These are phyloP conservation scores for Cladosporium oxysporum DNA, from an alignment of 2,329 filamentous ascomycete species.

Conservation along the genomic window DNA sequence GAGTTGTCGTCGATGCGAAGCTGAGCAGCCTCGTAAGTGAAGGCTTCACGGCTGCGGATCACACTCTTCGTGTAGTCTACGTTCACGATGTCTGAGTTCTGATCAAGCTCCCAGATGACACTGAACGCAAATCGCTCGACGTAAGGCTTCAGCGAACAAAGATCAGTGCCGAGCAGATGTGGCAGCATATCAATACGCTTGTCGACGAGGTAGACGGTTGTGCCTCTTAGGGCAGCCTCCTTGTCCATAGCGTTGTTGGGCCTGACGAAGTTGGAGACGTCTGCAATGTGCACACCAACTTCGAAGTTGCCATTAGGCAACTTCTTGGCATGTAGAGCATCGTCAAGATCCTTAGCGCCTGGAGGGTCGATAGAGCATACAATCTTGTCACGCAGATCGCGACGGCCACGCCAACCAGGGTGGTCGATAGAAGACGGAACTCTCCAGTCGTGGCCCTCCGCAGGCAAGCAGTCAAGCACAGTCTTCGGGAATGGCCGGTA, in stretches of 20 bases:
- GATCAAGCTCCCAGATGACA: conserved; percentile 74
- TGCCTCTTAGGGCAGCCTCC: conserved; percentile 90
- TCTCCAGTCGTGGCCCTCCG: conserved; percentile 90
- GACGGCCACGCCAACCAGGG: conserved; percentile 81
- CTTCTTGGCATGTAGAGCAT: conserved; percentile 83
- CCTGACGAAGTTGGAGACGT: conserved; percentile 99
- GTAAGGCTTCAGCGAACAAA: conserved; percentile 95
- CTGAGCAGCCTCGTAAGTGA: conserved; percentile 96
- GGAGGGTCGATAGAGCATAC: conserved; percentile 98
- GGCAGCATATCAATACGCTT: conserved; percentile 99
- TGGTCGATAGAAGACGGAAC: conserved; percentile 79
- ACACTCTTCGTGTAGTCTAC: conserved; percentile 96
- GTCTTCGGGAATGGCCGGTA: conserved; percentile 96
- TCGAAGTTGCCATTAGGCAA: conserved; percentile 93
- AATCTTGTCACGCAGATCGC: conserved; percentile 79
- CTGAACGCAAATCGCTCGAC: conserved; percentile 72
- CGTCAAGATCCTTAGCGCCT: conserved; percentile 97
- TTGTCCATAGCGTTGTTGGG: conserved; percentile 96
- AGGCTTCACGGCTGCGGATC: conserved; percentile 93
- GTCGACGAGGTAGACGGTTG: conserved; percentile 95
- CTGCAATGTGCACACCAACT: conserved; percentile 96
- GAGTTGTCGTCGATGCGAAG: conserved; percentile 86
- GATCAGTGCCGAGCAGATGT: conserved; percentile 89
- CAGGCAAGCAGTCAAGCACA: conserved; percentile 87
- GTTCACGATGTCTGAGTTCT: conserved; percentile 79